Base-by-base conservation (phyloP, 2,329 filamentous ascomycete genomes). In the Venturia pyrina region DNA sequence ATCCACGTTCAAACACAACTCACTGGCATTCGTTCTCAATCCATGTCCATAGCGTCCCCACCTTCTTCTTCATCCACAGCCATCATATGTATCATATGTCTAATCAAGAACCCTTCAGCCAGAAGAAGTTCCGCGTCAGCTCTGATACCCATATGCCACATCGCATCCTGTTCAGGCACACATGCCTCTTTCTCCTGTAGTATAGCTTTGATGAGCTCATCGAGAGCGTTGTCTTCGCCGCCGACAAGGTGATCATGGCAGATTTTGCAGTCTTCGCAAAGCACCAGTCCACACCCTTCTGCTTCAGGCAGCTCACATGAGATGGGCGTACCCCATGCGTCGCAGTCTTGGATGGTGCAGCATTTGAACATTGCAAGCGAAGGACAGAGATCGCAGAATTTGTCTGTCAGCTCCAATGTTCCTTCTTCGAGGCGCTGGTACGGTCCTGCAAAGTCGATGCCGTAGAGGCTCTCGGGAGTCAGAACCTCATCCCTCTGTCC, bases 301-400 rank as follows among this genome's bases (percentile, higher is more conserved):
- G 62, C 62, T 40, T 53, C 62, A 8, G 40, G 32, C 15, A 43
- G 40, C 19, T 40, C 34, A 13, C 40, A n/a, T 37, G n/a, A 43
- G n/a, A 48, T 15, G 24, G 43, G 43, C 19, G n/a, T n/a, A 8
- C 62, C 62, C 21, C 24, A 64, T 10, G 24, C 44, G 28, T 64
- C 62, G 7, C 13, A 17, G n/a, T 48, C 62, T 28, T 64, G 62
- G 15, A 34, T n/a, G 3, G 62, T 64, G 19, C 62, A 64, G 24
- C 62, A 64, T 24, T 64, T 40, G 62, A 44, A 64, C 10, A 64
- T 37, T 3, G 62, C 43, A 13, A 53, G 43, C 11, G 41, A 48
- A 32, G 62, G 41, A n/a, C 62, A 64, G n/a, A 64, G 32, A 50
- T 48, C 43, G 62, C 62, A 64, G 21, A 43, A 64, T n/a, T 24